These are phyloP conservation scores for Prunus salicina DNA, from an alignment of 306 rosid species.

Conservation along the genomic window DNA sequence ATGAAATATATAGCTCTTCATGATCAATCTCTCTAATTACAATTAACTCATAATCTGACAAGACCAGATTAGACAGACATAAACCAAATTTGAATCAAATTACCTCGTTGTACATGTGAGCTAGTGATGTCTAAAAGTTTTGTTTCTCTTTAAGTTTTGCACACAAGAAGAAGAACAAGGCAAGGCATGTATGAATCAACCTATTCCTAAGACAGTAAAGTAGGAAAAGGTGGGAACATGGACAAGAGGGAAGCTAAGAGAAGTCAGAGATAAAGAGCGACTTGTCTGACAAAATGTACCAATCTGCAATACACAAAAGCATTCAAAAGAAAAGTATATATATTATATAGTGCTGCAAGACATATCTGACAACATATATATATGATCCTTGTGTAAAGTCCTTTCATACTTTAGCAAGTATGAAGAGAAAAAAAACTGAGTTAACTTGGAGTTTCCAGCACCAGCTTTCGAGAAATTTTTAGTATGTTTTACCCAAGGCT, in stretches of 20 bases:
- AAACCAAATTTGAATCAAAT: too few relatives aligned
- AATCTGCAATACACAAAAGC: slow-evolving; percentile 22
- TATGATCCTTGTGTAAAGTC: slow-evolving; percentile 27
- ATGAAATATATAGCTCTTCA: too few relatives aligned
- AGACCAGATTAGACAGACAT: too few relatives aligned
- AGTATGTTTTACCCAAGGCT: neutral
- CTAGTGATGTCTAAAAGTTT: neutral
- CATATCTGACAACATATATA: slow-evolving; percentile 28
- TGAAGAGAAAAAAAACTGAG: neutral
- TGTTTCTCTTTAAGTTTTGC: slow-evolving; percentile 19
- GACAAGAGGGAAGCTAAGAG: slow-evolving; percentile 11
- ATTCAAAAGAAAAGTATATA: slow-evolving; percentile 13
- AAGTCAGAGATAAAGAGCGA: slow-evolving; percentile 32
- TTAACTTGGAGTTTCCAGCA: slow-evolving; percentile 13
- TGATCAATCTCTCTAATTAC: too few relatives aligned
- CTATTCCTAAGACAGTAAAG: slow-evolving; percentile 39
- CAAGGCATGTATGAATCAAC: neutral
- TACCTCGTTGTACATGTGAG: too few relatives aligned
- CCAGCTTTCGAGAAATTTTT: slow-evolving; percentile 3
- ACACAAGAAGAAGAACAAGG: slow-evolving; percentile 6
- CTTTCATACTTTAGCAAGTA: neutral
- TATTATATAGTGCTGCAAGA: neutral
- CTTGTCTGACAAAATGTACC: slow-evolving; percentile 16
- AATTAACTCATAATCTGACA: too few relatives aligned
- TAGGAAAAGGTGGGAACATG: slow-evolving; percentile 28